Percentiles rank a stretch among this genome's conserved stretches.
Evolutionary conservation across 441 rosid species (phyloP).

Genomic region (Euphorbia celastroides): DNA sequence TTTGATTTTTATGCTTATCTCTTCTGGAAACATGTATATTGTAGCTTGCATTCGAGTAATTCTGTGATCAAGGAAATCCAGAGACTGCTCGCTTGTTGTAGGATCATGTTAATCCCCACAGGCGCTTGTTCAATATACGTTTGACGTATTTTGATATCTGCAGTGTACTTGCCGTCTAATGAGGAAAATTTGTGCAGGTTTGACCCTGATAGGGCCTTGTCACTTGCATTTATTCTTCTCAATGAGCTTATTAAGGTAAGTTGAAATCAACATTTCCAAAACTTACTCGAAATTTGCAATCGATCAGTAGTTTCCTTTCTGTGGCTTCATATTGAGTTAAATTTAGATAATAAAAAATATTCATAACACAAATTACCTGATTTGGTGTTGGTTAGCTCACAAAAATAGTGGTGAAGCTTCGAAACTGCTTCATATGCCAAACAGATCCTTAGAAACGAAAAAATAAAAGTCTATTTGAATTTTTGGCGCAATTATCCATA

Average conservation of each 20-base stretch:
- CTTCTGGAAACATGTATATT: not conserved
- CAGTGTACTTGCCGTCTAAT: not conserved
- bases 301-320: not conserved
- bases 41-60: not conserved
- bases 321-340: not conserved
- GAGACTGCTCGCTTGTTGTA: not conserved
- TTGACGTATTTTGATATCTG: not conserved
- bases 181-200: conserved; percentile 42
- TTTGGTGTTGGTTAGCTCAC: not conserved
- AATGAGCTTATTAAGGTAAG: conserved; percentile 68
- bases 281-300: not conserved
- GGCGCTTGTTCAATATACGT: too few species aligned
- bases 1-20: not conserved
- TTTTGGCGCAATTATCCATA: too few species aligned
- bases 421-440: conserved; percentile 12
- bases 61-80: not conserved
- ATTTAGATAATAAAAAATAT: not conserved
- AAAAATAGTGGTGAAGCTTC: conserved; percentile 10
- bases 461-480: too few species aligned
- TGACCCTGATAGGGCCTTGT: conserved; percentile 60
- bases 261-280: not conserved
- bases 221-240: conserved; percentile 60
- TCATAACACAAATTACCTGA: not conserved
- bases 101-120: not conserved
- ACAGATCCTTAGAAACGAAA: too few species aligned